phyloP scores from a whole-genome alignment of 371 early-diverging fungal species.

The Capillidium heterosporum region DNA sequence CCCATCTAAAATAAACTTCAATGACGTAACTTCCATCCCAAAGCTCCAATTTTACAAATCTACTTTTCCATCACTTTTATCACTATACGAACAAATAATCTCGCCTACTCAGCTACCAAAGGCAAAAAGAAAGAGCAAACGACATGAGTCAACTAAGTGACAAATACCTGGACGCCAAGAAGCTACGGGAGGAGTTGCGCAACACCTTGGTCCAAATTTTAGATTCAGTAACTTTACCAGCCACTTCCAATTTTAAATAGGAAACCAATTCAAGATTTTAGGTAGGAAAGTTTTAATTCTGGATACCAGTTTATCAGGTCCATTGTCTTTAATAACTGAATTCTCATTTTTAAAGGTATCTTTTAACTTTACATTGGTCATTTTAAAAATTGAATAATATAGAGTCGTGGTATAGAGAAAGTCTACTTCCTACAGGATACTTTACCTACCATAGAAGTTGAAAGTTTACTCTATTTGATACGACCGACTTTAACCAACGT shows the following conservation, averaged over 20 bases:
- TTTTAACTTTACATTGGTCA: not conserved
- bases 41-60: too few relatives aligned
- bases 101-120: too few relatives aligned
- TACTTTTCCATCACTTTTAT: too few relatives aligned
- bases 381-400: not conserved
- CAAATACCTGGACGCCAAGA: too few relatives aligned
- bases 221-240: not conserved
- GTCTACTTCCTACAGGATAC: conserved; percentile 59
- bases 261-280: conserved; percentile 34
- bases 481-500: conserved; percentile 58
- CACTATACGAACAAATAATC: too few relatives aligned
- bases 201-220: not conserved
- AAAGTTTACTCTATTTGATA: conserved; percentile 60
- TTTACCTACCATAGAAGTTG: conserved; percentile 41
- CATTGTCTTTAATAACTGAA: conserved; percentile 70
- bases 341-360: conserved; percentile 63
- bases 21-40: too few relatives aligned
- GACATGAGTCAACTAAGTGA: too few relatives aligned
- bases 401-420: conserved; percentile 91
- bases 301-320: conserved; percentile 64
- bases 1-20: too few relatives aligned
- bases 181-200: too few relatives aligned
- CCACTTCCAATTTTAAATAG: not conserved
- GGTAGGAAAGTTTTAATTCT: conserved; percentile 78
- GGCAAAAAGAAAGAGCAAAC: too few relatives aligned